Evolutionary conservation across 495 filamentous ascomycete species (phyloP), one percentile per base, ranked within the genome.

Genomic region (Hypoxylon perforatum): DNA sequence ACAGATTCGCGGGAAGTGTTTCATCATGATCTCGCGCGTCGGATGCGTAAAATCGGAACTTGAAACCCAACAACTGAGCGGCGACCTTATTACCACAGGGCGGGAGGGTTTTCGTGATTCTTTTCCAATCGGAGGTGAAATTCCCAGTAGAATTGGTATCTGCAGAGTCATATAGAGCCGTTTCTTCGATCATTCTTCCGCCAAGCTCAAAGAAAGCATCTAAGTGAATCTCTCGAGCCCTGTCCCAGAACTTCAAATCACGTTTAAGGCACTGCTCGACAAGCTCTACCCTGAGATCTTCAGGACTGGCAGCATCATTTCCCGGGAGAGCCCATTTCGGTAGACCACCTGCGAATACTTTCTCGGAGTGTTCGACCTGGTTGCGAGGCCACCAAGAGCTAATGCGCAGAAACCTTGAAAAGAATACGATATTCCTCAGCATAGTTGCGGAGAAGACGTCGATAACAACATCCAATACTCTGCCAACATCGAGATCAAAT

Each of bases 321-420:
- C 86, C 85, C 7, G 92, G 92, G 23, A 90, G 75, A 21, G 93
- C 93, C 94, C 93, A 97, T 19, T 79, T 82, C 0, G 94, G 94
- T 8, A 97, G 78, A 3, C 89, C 88, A 10, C 80, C 82, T 7
- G 78, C 65, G 33, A 77, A 77, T 3, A 56, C 73, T 51, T 68
- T 70, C 28, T 69, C 64, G 18, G 75, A 55, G n/a, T 70, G 72
- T 49, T 72, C 74, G 22, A 75, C 52, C 50, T 75, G 76, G 49
- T 85, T 86, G 48, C 90, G 87, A 2, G 96, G 96, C 96, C 96
- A 99, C 95, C 95, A 99, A 15, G 95, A 94, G 80, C 96, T 97
- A 44, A 87, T 86, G 15, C 93, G 87, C 14, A 98, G 80, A 22
- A 97, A 86, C 75, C 94, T 97, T 73, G 97, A 88, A 70, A 97